A percentile compares a stretch with the other conserved stretches of the same genome.
Evolutionary conservation across 305 asterid genomes (phyloP).

Genomic region (Caryopteris hybrid): DNA sequence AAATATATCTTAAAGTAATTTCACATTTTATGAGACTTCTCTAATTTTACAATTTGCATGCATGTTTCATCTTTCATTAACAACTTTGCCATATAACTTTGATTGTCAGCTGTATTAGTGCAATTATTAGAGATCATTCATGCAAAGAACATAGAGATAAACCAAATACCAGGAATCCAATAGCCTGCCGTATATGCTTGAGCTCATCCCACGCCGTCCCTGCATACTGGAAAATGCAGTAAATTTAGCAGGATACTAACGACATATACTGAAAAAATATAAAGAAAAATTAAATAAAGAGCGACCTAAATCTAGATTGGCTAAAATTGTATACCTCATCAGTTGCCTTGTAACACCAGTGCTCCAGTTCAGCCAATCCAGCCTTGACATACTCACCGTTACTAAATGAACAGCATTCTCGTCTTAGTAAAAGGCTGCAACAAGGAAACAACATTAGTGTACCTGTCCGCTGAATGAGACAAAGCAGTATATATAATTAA

Average conservation of each 20-base stretch:
- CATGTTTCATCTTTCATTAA: background rate
- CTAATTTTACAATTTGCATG: background rate
- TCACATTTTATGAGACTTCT: background rate
- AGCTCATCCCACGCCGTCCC: slow-evolving; percentile 99
- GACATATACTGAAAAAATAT: too few relatives aligned
- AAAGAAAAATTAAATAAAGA: background rate
- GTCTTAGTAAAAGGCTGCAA: slow-evolving; percentile 80
- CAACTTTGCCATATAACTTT: background rate
- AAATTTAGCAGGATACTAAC: slow-evolving; percentile 26
- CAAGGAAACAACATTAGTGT: slow-evolving; percentile 18
- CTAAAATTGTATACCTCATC: slow-evolving; percentile 57
- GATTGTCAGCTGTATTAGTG: background rate
- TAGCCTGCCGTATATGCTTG: slow-evolving; percentile 94
- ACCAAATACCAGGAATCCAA: slow-evolving; percentile 83
- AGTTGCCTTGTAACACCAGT: slow-evolving; percentile 97
- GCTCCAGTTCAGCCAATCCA: slow-evolving; percentile 93
- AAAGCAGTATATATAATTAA: slow-evolving; percentile 5
- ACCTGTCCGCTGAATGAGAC: background rate
- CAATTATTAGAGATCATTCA: background rate
- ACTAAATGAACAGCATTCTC: slow-evolving; percentile 99
- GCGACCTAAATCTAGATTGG: background rate
- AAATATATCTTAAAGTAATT: background rate
- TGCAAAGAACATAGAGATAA: slow-evolving; percentile 17
- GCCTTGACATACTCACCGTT: slow-evolving; percentile 97
- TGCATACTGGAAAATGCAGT: slow-evolving; percentile 62